Base-by-base conservation (phyloP, 257 asterid species). In the Avicennia marina region DNA sequence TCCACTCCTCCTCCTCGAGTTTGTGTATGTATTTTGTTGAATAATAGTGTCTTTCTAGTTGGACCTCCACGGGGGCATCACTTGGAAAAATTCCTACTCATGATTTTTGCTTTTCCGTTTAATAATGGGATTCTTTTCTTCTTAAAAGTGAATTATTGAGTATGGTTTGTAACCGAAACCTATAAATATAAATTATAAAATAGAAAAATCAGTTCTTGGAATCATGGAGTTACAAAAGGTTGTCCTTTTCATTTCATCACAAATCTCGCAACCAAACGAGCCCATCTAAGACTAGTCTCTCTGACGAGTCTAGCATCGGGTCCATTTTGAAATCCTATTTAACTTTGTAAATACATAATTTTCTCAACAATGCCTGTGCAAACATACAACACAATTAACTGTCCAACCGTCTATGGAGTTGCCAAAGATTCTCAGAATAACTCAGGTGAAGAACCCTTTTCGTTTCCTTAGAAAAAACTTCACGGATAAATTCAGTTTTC, bases 321-420 rank as follows among this genome's bases (percentile, higher is more conserved):
- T 60, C 41, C 58, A 47, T 2, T 34, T 39, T 57, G 64, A 25
- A 25, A 19, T 11, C 57, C 62, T 58, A 59, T n/a, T n/a, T n/a
- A n/a, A n/a, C n/a, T n/a, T n/a, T 56, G 68, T 54, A 68, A 20
- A 26, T 50, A 32, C 7, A 41, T 18, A 27, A 56, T 47, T 25
- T 41, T 39, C 38, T 22, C 2, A 8, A 38, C 45, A 13, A 11
- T 62, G 24, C 31, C 27, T 19, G 4, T 8, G 7, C 61, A 29
- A 46, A 47, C 27, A 48, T 39, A 11, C 38, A 40, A 39, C 44
- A 39, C 67, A 25, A n/a, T n/a, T n/a, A 43, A 65, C 36, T 4
- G 25, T 9, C 21, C 24, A 65, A 52, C 42, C 2, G 4, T 11
- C 65, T 11, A 79, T 73, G 80, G 72, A 61, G 63, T 41, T 56